phyloP scores from a whole-genome alignment of 2,329 filamentous ascomycete species.

The Zasmidium angulare region DNA sequence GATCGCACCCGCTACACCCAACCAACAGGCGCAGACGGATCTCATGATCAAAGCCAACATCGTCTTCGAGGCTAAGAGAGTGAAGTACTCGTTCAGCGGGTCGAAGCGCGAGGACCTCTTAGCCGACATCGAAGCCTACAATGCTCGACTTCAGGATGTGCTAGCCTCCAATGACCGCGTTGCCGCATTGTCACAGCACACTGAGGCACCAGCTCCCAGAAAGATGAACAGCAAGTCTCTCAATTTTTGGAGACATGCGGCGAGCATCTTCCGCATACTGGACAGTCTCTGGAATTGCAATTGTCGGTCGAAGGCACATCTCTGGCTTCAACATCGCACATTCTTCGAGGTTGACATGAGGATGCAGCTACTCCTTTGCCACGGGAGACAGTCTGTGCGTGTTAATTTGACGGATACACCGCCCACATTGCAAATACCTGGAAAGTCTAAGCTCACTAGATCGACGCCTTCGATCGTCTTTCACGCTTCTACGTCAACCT shows the following conservation, averaged over 20 bases:
- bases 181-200: conserved; percentile 5
- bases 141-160: conserved; percentile 8
- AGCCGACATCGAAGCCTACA: conserved; percentile 13
- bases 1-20: not conserved
- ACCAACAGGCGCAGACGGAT: not conserved
- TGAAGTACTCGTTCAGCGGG: conserved; percentile 13
- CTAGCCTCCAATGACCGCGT: conserved; percentile 14
- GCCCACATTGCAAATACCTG: not conserved
- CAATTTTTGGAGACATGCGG: conserved; percentile 24
- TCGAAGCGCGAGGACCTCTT: conserved; percentile 9
- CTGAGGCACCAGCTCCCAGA: not conserved
- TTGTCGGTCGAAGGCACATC: conserved; percentile 16
- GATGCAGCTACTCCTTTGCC: conserved; percentile 9
- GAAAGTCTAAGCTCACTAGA: not conserved
- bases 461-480: too few species aligned
- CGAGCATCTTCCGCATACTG: conserved; percentile 19
- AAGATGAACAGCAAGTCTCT: conserved; percentile 14
- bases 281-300: conserved; percentile 21
- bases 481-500: too few species aligned
- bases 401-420: not conserved
- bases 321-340: conserved; percentile 20
- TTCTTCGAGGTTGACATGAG: conserved; percentile 4
- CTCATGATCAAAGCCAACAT: conserved; percentile 13
- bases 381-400: not conserved
- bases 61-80: conserved; percentile 15